These are phyloP conservation scores for Dactylellina haptotyla DNA, from an alignment of 2,329 filamentous ascomycete genomes.

Conservation along the genomic window DNA sequence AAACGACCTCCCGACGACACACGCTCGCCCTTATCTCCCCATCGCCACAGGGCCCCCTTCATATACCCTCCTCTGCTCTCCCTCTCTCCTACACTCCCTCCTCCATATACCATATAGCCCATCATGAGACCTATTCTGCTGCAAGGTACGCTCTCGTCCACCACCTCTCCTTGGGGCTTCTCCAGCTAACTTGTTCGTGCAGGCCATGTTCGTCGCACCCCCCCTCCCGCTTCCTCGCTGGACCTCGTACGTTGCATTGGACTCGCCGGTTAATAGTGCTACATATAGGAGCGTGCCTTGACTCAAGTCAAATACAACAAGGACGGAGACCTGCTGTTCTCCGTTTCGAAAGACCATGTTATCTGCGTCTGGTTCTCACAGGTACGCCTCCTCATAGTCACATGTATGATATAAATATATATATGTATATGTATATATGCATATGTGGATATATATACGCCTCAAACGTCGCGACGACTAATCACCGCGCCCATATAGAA, in stretches of 20 bases:
- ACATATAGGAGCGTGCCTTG: conserved; percentile 82
- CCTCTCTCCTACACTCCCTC: background rate
- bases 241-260: conserved; percentile 11
- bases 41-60: background rate
- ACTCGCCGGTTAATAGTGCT: conserved; percentile 44
- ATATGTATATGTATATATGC: too few species aligned
- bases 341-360: conserved; percentile 93
- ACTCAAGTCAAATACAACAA: conserved; percentile 92
- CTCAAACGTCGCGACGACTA: conserved; percentile 1
- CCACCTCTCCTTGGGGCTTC: conserved; percentile 9
- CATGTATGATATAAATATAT: background rate
- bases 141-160: conserved; percentile 68
- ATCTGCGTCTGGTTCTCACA: conserved; percentile 97
- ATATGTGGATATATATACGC: background rate
- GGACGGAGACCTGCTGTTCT: conserved; percentile 97
- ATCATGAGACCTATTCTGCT: conserved; percentile 97
- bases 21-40: conserved; percentile 41
- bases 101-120: conserved; percentile 59
- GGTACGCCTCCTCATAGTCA: conserved; percentile 26
- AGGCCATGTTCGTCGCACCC: conserved; percentile 48
- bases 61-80: background rate
- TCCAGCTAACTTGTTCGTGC: conserved; percentile 54
- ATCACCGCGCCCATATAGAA: conserved; percentile 66
- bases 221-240: conserved; percentile 5
- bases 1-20: conserved; percentile 13